These are phyloP conservation scores for Haberlea rhodopensis DNA, from an alignment of 257 asterid genomes.

Conservation along the genomic window DNA sequence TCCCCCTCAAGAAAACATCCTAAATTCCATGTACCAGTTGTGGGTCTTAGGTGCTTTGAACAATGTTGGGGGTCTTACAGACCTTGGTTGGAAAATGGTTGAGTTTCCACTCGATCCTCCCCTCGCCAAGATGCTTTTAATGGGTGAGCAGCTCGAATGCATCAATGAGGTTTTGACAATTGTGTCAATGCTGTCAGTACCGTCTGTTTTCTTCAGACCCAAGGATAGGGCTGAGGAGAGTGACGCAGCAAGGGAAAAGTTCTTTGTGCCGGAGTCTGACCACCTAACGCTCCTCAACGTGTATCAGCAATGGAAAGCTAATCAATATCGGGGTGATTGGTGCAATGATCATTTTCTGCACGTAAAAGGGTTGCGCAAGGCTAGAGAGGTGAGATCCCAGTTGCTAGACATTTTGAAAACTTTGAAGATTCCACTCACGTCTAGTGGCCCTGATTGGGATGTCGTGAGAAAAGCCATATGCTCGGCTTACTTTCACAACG, in stretches of 20 bases:
- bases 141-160: slow-evolving; percentile 78
- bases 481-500: slow-evolving; percentile 86
- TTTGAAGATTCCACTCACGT: slow-evolving; percentile 65
- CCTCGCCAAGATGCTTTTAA: slow-evolving; percentile 92
- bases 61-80: slow-evolving; percentile 82
- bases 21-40: slow-evolving; percentile 90
- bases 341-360: slow-evolving; percentile 89
- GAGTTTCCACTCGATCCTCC: slow-evolving; percentile 99
- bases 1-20: slow-evolving; percentile 93
- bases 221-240: slow-evolving; percentile 97
- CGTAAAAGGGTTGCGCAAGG: slow-evolving; percentile 84
- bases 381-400: slow-evolving; percentile 91
- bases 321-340: slow-evolving; percentile 88
- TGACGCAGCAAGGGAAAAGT: slow-evolving; percentile 90
- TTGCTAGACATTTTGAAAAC: slow-evolving; percentile 74
- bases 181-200: slow-evolving; percentile 96
- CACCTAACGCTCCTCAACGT: slow-evolving; percentile 82
- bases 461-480: slow-evolving; percentile 83
- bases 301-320: slow-evolving; percentile 86
- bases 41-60: slow-evolving; percentile 95
- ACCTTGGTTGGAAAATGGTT: slow-evolving; percentile 94
- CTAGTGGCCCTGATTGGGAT: slow-evolving; percentile 94
- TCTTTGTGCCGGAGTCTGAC: slow-evolving; percentile 92
- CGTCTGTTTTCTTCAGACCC: slow-evolving; percentile 89
- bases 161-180: slow-evolving; percentile 82